These are phyloP conservation scores for Noccaea bulbosa DNA, from an alignment of 345 rosid genomes.

Conservation along the genomic window DNA sequence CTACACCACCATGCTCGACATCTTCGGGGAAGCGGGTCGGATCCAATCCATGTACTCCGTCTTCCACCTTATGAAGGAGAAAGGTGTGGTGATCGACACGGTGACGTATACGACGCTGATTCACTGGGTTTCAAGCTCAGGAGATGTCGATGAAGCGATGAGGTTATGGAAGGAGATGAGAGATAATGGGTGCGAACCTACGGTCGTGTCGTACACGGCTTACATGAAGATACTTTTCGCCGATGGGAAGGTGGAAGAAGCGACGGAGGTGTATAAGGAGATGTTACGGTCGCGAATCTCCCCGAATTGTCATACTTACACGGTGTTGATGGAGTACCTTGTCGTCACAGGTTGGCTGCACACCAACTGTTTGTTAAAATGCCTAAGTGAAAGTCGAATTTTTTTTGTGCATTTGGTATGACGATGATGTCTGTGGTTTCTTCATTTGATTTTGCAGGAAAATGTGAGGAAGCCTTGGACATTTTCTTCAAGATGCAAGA, in stretches of 20 bases:
- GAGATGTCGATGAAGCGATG: conserved; percentile 69
- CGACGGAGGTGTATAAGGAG: conserved; percentile 66
- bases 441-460: conserved; percentile 55
- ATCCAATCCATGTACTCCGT: conserved; percentile 66
- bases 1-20: conserved; percentile 89
- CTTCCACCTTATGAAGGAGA: conserved; percentile 64
- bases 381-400: conserved; percentile 17
- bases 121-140: conserved; percentile 76
- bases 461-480: conserved; percentile 65
- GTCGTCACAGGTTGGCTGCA: conserved; percentile 59
- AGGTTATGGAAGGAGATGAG: conserved; percentile 78
- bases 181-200: conserved; percentile 53
- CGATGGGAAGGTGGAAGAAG: conserved; percentile 63
- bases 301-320: conserved; percentile 82
- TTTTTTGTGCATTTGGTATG: neutral
- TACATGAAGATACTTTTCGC: conserved; percentile 80
- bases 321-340: conserved; percentile 80
- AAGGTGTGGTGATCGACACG: conserved; percentile 61
- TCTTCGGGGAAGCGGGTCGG: conserved; percentile 90
- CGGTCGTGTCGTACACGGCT: conserved; percentile 82
- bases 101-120: conserved; percentile 79
- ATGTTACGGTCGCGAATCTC: conserved; percentile 62
- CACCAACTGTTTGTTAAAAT: conserved; percentile 49
- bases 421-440: conserved; percentile 19
- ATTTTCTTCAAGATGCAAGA: conserved; percentile 84